phyloP scores from a whole-genome alignment of 768 basidiomycete genomes.

The Russula dissimulans region DNA sequence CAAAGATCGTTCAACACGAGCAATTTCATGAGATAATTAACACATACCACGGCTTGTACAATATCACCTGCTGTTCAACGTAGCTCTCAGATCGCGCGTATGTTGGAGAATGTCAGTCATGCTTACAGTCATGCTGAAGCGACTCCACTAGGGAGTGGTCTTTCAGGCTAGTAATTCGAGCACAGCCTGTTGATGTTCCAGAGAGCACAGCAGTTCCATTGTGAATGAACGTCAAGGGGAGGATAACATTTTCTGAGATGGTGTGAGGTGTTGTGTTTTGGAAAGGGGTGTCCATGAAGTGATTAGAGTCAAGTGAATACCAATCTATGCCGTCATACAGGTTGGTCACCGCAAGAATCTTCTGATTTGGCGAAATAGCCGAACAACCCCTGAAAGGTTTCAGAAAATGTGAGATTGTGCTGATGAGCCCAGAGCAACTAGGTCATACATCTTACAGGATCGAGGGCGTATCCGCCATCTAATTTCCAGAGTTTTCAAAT shows the following conservation, averaged over 20 bases:
- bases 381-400: constrained; percentile 3
- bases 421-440: too few species aligned
- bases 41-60: background rate
- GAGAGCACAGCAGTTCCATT: background rate
- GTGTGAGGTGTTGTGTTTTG: background rate
- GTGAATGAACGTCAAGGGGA: background rate
- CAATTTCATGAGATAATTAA: too few species aligned
- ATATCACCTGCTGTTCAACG: background rate
- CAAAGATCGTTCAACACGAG: too few species aligned
- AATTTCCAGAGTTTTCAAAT: background rate
- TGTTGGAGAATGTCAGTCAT: background rate
- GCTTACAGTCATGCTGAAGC: background rate
- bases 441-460: background rate
- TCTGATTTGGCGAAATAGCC: background rate
- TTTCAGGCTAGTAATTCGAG: background rate
- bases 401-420: too few species aligned
- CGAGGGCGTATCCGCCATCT: background rate
- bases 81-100: too few species aligned
- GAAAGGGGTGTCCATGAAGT: background rate
- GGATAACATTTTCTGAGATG: background rate
- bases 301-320: background rate
- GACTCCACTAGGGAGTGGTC: background rate
- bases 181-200: background rate
- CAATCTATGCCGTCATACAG: background rate
- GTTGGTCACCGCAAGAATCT: background rate